Base-by-base conservation (phyloP, 306 rosid genomes). In the Geum urbanum region DNA sequence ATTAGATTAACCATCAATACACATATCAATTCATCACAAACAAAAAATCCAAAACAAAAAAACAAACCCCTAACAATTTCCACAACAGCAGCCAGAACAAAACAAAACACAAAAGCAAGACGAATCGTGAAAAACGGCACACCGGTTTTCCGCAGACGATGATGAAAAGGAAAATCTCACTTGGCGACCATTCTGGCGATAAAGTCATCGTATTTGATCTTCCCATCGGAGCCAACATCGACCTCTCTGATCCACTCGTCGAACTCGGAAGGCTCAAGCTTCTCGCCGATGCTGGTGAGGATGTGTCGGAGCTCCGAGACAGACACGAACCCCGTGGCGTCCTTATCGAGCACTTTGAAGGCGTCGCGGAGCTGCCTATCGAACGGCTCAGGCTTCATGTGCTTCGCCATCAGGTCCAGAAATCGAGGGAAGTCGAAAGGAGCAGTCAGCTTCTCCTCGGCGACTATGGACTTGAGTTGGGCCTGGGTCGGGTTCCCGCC, bases 241-340 rank as follows among this genome's bases (percentile, higher is more conserved):
- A 92, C 98, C 85, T 92, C 98, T 66, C 88, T 80, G 90, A 92
- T 90, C 98, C 98, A 92, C 87, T 92, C 98, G 60, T 92, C 98
- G 49, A 92, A 92, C 87, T 92, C 98, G 47, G 96, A 73, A 0
- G 96, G 96, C 76, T 92, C 98, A 10, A 92, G 89, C 83, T 92
- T 92, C 96, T 92, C 98, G 32, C 98, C 98, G 37, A 92, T 92
- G 85, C 85, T 89, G 59, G 98, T 92, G 65, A 92, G 86, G 70
- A 92, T 92, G 79, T 92, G 99, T 0, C 96, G 96, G 74, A 94
- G 99, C 80, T 94, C 99, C 0, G 97, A 51, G 0, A 90, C 98
- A 52, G 89, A 67, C 63, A 92, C 96, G 78, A 47, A 88, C 18
- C 98, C 98, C 12, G 92, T 85, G 69, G 81, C 39, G 67, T 92